These are phyloP conservation scores for Globisporangium echinulatum DNA, from an alignment of 352 stramenopile species.

Conservation along the genomic window DNA sequence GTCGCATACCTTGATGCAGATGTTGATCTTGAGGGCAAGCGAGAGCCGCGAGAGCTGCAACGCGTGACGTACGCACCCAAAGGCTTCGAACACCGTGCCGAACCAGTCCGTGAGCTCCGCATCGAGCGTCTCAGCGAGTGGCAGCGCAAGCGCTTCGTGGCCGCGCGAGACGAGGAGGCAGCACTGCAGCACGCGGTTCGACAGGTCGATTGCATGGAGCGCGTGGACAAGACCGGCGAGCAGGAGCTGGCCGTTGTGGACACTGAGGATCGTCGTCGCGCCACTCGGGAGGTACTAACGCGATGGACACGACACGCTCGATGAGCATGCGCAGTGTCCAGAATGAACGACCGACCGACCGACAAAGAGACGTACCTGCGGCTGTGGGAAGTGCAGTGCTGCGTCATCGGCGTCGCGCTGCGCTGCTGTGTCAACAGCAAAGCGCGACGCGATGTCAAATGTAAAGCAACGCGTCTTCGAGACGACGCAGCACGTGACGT, in stretches of 20 bases:
- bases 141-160: slow-evolving; percentile 27
- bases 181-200: slow-evolving; percentile 58
- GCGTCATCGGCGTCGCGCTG: slow-evolving; percentile 13
- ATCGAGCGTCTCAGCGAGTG: slow-evolving; percentile 34
- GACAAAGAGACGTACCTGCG: slow-evolving; percentile 22
- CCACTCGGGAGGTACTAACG: slow-evolving; percentile 30
- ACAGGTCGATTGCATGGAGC: slow-evolving; percentile 53
- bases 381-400: slow-evolving; percentile 34
- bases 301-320: background rate
- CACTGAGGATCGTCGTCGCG: slow-evolving; percentile 40
- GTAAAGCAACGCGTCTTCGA: slow-evolving; percentile 51
- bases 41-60: slow-evolving; percentile 37
- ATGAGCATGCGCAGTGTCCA: background rate
- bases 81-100: slow-evolving; percentile 57
- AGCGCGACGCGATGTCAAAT: slow-evolving; percentile 47
- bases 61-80: slow-evolving; percentile 36
- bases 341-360: background rate
- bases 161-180: slow-evolving; percentile 58
- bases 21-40: slow-evolving; percentile 38
- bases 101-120: slow-evolving; percentile 44
- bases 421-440: slow-evolving; percentile 5
- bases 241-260: slow-evolving; percentile 46
- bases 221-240: slow-evolving; percentile 34
- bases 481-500: slow-evolving; percentile 62
- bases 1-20: slow-evolving; percentile 53